Evolutionary conservation across 2,329 filamentous ascomycete genomes (phyloP), one percentile per base, ranked within the genome.

Genomic region (Ramularia collo-cygni): DNA sequence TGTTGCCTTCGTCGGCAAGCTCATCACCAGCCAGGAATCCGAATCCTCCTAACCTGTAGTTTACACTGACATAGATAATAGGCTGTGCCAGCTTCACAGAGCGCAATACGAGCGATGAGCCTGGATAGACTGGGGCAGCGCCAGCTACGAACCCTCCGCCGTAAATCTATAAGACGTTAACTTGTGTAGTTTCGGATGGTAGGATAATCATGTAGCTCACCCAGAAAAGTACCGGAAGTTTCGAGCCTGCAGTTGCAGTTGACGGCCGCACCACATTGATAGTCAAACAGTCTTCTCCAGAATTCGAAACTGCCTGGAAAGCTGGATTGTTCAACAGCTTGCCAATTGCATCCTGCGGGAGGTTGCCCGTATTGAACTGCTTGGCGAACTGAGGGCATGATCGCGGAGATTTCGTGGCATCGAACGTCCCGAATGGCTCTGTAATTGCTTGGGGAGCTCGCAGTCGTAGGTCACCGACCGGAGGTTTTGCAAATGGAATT

Each of bases 401-500:
- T 8, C 29, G 29, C 6, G 40, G 35, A 12, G 26, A 32, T 15
- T 43, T 33, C 8, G 27, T 30, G n/a, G 40, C 40, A 21, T 38
- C 35, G 10, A 43, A 38, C 3, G 30, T 38, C 21, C 38, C 38
- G 16, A 42, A 42, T 2, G n/a, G 15, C 13, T 33, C 19, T 7
- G 15, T 76, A 9, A 85, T 63, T 8, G 72, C 67, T 55, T 78
- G 71, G 0, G 85, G 85, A 6, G 82, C 80, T 55, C 75, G 81
- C 27, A 90, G 71, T 10, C 85, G 77, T 15, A 85, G 66, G 2
- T 68, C 59, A 0, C 81, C 82, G 0, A 74, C 69, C 0, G 85
- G 85, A 2, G 83, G 72, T 45, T 85, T 68, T 2, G 83, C 83
- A 54, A 79, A 92, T 3, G 84, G 85, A 40, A 90, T 85, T 15